phyloP scores from a whole-genome alignment of 495 filamentous ascomycete genomes.

The Neurospora sp. region DNA sequence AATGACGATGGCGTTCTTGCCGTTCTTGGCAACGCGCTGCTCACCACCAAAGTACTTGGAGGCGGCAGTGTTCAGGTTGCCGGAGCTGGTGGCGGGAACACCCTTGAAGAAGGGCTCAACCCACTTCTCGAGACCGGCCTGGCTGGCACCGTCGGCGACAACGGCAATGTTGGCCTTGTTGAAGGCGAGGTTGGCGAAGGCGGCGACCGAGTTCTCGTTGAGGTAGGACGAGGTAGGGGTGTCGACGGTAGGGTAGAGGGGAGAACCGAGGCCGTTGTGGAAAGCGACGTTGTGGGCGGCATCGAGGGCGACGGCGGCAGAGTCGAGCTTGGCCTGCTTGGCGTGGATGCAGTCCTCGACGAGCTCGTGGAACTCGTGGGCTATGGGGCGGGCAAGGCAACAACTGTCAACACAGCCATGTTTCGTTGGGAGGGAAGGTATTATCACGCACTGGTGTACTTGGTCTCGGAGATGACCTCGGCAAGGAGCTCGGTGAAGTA shows the following conservation, averaged over 20 bases:
- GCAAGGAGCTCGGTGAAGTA: conserved; percentile 95
- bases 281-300: conserved; percentile 84
- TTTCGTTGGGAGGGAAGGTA: neutral
- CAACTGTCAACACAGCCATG: conserved; percentile 11
- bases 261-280: conserved; percentile 80
- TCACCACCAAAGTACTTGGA: conserved; percentile 91
- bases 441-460: conserved; percentile 61
- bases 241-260: conserved; percentile 57
- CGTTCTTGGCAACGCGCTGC: conserved; percentile 70
- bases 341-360: conserved; percentile 60
- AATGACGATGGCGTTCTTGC: conserved; percentile 69
- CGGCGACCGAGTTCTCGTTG: conserved; percentile 54
- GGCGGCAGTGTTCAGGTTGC: conserved; percentile 29
- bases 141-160: conserved; percentile 76
- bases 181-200: conserved; percentile 68
- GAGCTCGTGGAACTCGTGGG: conserved; percentile 80
- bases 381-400: conserved; percentile 33
- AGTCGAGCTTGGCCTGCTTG: conserved; percentile 59
- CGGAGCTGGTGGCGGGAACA: conserved; percentile 30
- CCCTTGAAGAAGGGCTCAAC: conserved; percentile 76
- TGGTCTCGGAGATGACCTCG: conserved; percentile 80
- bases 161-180: conserved; percentile 82
- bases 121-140: conserved; percentile 77
- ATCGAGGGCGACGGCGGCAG: conserved; percentile 67
- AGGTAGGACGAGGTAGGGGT: conserved; percentile 69